A percentile compares a stretch with the other conserved stretches of the same genome.
Conservation (phyloP, 805 yeast species). For the Wickerhamiella qilinensis region DNA sequence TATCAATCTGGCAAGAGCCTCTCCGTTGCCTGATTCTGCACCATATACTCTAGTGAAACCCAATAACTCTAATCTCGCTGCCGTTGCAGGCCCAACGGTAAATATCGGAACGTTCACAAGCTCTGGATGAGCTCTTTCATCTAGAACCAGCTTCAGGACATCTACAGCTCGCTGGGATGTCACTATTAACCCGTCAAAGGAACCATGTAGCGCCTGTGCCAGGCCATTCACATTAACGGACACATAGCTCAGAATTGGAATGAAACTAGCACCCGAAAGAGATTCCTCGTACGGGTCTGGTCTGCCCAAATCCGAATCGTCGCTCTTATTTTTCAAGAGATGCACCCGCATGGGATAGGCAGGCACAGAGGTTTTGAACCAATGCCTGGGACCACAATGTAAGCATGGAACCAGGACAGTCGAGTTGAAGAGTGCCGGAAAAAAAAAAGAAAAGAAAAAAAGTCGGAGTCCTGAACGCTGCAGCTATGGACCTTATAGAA, state of each 20-base stretch:
- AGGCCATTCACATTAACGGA: slow-evolving; percentile 30
- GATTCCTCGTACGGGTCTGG: slow-evolving; percentile 44
- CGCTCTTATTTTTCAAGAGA: slow-evolving; percentile 55
- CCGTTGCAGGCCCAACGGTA: slow-evolving; percentile 89
- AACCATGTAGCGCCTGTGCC: slow-evolving; percentile 29
- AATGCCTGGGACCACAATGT: too few species aligned
- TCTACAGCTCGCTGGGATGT: slow-evolving; percentile 91
- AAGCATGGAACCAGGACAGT: too few species aligned
- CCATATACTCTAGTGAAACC: slow-evolving; percentile 64
- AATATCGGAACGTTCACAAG: slow-evolving; percentile 32
- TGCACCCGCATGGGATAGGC: slow-evolving; percentile 10
- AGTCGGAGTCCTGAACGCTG: too few species aligned
- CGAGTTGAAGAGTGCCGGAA: too few species aligned
- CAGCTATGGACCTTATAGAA: slow-evolving; percentile 20
- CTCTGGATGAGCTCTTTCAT: slow-evolving; percentile 9
- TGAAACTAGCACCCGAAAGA: slow-evolving; percentile 34
- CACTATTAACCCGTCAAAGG: slow-evolving; percentile 42
- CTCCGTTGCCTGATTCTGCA: slow-evolving; percentile 70
- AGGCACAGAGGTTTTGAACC: too few species aligned
- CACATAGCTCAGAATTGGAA: slow-evolving; percentile 60
- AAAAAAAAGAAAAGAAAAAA: too few species aligned
- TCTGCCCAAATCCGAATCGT: slow-evolving; percentile 26
- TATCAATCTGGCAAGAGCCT: slow-evolving; percentile 48
- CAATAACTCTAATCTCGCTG: slow-evolving; percentile 33
- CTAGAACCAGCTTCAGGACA: slow-evolving; percentile 30